phyloP scores from a whole-genome alignment of 306 rosid genomes.

The Delonix regia region DNA sequence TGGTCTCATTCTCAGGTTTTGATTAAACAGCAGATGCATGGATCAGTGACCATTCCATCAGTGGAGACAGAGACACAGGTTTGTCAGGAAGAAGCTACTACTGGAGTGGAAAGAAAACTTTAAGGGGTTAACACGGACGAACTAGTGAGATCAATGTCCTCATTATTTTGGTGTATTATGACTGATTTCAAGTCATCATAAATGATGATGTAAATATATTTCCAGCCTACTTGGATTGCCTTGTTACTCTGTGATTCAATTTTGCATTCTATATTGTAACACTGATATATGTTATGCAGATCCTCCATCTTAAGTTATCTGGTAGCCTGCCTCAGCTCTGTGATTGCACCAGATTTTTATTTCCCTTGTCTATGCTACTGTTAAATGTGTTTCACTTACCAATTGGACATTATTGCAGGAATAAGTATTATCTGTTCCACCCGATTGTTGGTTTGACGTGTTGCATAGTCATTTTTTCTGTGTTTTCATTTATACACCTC shows the following conservation, averaged over 20 bases:
- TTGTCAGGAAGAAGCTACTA: conserved; percentile 51
- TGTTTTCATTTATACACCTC: background rate
- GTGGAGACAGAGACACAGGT: conserved; percentile 53
- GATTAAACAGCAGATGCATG: conserved; percentile 58
- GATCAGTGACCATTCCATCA: conserved; percentile 47
- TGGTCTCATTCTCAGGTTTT: conserved; percentile 40
- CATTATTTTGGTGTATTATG: conserved; percentile 1
- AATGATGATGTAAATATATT: conserved; percentile 25
- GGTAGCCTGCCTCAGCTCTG: conserved; percentile 3
- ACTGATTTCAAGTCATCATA: background rate
- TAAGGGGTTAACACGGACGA: conserved; percentile 27
- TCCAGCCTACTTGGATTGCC: conserved; percentile 24
- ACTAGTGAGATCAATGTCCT: conserved; percentile 15
- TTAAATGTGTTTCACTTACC: background rate
- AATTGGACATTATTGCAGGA: background rate
- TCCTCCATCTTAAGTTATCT: conserved; percentile 1
- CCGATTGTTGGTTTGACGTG: background rate
- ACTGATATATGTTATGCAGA: conserved; percentile 4
- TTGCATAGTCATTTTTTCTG: background rate
- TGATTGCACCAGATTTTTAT: background rate
- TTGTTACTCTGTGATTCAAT: conserved; percentile 18
- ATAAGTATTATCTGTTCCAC: background rate
- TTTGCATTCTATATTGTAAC: background rate
- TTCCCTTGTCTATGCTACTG: background rate
- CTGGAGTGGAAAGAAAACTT: conserved; percentile 29